These are phyloP conservation scores for Rhodotorula sp. DNA, from an alignment of 1,284 basidiomycete species.

Conservation along the genomic window DNA sequence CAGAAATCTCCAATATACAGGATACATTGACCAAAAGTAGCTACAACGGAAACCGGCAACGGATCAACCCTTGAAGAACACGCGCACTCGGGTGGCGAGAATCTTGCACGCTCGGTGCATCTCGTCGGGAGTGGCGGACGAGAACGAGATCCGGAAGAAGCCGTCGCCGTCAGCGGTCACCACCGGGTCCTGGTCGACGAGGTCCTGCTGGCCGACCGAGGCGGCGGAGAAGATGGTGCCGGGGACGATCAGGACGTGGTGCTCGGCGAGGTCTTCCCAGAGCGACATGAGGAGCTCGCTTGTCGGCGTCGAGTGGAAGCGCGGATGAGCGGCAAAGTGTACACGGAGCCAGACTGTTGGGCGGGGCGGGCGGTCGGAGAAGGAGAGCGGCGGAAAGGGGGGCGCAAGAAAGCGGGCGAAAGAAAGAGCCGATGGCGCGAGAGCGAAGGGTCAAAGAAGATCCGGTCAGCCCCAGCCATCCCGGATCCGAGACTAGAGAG, in stretches of 20 bases:
- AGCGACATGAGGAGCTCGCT: slow-evolving; percentile 57
- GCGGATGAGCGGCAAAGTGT: slow-evolving; percentile 63
- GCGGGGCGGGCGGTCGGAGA: slow-evolving; percentile 40
- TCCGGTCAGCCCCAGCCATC: too few species aligned
- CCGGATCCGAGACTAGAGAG: not conserved
- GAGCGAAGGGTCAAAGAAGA: too few species aligned
- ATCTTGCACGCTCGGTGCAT: slow-evolving; percentile 56
- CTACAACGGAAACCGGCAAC: not conserved
- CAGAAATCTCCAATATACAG: not conserved
- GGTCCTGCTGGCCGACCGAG: not conserved
- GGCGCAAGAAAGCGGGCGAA: too few species aligned
- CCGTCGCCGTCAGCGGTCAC: slow-evolving; percentile 51
- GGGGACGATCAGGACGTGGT: slow-evolving; percentile 62
- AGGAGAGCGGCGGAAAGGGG: too few species aligned
- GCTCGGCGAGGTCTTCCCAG: slow-evolving; percentile 60
- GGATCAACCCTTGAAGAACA: slow-evolving; percentile 16
- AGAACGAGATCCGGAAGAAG: slow-evolving; percentile 66
- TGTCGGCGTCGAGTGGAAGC: slow-evolving; percentile 53
- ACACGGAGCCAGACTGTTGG: slow-evolving; percentile 60
- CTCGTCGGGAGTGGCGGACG: slow-evolving; percentile 55
- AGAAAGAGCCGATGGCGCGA: too few species aligned
- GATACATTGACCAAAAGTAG: not conserved
- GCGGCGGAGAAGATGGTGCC: slow-evolving; percentile 61
- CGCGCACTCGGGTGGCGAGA: slow-evolving; percentile 48
- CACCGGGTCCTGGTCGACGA: not conserved